Evolutionary conservation across 2,329 filamentous ascomycete genomes (phyloP).

Genomic region (Ophiostoma piceae): DNA sequence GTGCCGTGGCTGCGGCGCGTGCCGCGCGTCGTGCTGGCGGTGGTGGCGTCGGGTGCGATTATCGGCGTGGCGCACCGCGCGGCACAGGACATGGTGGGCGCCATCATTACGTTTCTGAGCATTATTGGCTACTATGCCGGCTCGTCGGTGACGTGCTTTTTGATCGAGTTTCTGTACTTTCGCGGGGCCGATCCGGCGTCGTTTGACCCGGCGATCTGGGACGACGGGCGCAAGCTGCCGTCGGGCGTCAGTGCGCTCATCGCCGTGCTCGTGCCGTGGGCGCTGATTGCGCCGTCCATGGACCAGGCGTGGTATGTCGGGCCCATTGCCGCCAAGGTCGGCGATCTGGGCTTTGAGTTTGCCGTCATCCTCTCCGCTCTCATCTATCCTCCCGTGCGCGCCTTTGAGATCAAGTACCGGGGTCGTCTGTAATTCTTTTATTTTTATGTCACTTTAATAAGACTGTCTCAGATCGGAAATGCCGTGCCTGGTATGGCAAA

Average conservation of each 20-base stretch:
- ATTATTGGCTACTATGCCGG: conserved; percentile 43
- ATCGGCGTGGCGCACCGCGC: conserved; percentile 40
- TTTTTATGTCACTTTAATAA: not conserved
- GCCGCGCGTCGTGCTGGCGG: conserved; percentile 39
- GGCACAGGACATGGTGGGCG: conserved; percentile 37
- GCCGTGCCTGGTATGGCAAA: not conserved
- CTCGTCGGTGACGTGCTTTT: conserved; percentile 28
- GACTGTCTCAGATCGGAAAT: not conserved
- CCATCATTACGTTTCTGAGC: conserved; percentile 42
- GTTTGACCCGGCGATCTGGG: conserved; percentile 30
- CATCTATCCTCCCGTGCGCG: not conserved
- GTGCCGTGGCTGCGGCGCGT: conserved; percentile 36
- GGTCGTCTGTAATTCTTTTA: not conserved
- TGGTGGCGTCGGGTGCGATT: conserved; percentile 38
- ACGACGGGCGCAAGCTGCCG: conserved; percentile 29
- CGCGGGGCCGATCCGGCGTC: conserved; percentile 27
- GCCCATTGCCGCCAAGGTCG: conserved; percentile 39
- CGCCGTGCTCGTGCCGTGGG: conserved; percentile 28
- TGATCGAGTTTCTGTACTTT: conserved; percentile 29
- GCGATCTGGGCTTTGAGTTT: conserved; percentile 44
- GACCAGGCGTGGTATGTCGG: conserved; percentile 42
- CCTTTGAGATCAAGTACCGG: not conserved
- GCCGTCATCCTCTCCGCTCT: conserved; percentile 34
- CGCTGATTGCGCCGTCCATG: conserved; percentile 39
- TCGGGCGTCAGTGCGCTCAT: conserved; percentile 30